Percentiles rank a stretch among this genome's conserved stretches.
Evolutionary conservation across 345 rosid species (phyloP).

Genomic region (Orychophragmus violaceus): DNA sequence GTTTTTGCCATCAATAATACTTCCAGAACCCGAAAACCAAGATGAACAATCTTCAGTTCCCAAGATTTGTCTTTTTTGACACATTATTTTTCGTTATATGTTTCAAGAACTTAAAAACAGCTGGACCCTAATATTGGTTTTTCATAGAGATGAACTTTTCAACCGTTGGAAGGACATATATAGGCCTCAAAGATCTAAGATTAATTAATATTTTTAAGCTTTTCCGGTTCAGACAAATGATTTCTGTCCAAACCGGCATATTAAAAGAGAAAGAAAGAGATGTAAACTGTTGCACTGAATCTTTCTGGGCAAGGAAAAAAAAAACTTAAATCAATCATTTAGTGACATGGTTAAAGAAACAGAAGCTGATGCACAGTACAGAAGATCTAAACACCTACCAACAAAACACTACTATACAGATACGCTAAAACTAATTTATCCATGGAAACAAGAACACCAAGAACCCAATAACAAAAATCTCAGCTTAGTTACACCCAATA

Average conservation of each 20-base stretch:
- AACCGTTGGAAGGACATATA: neutral
- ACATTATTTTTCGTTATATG: constrained; percentile 16
- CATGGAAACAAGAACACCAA: constrained; percentile 1
- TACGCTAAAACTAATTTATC: neutral
- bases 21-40: constrained; percentile 24
- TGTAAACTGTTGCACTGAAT: neutral
- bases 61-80: constrained; percentile 25
- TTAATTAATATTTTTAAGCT: neutral
- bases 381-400: constrained; percentile 2
- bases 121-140: constrained; percentile 9
- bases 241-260: neutral
- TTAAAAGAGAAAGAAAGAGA: neutral
- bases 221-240: neutral
- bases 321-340: neutral
- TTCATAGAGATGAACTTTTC: neutral
- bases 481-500: neutral
- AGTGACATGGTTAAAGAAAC: neutral
- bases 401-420: neutral
- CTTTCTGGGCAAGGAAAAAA: neutral
- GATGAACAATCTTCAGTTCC: constrained; percentile 30
- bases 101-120: constrained; percentile 22
- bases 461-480: neutral
- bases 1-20: constrained; percentile 33
- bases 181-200: neutral
- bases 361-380: constrained; percentile 1